Conservation (phyloP, 768 basidiomycete species). For the Boletales sp. region DNA sequence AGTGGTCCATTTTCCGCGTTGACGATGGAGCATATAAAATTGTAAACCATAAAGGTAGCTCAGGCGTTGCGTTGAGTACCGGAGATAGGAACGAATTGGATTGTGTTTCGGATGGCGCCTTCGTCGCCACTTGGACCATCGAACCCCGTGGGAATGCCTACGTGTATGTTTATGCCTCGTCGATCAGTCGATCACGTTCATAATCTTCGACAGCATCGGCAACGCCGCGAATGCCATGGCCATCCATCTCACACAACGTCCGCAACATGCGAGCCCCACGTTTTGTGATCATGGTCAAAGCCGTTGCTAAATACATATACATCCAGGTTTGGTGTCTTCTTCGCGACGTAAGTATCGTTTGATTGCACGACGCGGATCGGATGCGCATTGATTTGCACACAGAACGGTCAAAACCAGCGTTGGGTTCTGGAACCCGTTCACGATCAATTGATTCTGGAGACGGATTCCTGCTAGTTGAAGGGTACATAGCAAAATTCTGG, state of each 20-base stretch:
- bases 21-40: background rate
- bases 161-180: background rate
- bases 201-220: background rate
- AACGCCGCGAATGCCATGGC: conserved; percentile 5
- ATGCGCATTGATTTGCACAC: background rate
- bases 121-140: background rate
- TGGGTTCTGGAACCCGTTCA: conserved; percentile 3
- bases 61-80: background rate
- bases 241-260: background rate
- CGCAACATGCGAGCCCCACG: conserved; percentile 1
- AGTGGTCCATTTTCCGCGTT: background rate
- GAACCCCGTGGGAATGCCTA: background rate
- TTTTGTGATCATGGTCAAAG: background rate
- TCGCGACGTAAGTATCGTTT: conserved; percentile 1
- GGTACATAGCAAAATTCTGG: too few relatives aligned
- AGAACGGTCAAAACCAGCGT: conserved; percentile 8
- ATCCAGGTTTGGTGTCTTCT: background rate
- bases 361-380: too few relatives aligned
- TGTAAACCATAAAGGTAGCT: background rate
- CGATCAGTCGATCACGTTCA: background rate
- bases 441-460: background rate
- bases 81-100: background rate
- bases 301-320: background rate
- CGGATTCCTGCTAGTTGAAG: background rate
- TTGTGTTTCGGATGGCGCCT: background rate